These are phyloP conservation scores for Blepharisma stoltei DNA, from an alignment of 73 alveolate species.

Conservation along the genomic window DNA sequence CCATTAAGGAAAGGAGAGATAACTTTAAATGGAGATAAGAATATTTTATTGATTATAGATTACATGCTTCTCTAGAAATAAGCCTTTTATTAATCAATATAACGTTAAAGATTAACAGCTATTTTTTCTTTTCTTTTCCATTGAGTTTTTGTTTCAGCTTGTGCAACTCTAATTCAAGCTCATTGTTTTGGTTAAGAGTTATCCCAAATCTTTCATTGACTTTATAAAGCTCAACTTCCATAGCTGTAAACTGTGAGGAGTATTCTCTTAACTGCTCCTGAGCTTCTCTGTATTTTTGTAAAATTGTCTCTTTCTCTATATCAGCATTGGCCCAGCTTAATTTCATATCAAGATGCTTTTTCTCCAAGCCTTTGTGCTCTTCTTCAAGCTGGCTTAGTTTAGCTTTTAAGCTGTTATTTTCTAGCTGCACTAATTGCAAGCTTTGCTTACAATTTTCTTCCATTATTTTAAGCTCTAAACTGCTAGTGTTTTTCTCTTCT, in stretches of 20 bases:
- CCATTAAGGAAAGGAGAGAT: constrained; percentile 1
- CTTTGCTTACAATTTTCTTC: constrained; percentile 2
- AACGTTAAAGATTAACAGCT: too few species aligned
- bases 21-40: background rate
- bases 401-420: background rate
- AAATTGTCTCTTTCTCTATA: background rate
- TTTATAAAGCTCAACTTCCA: constrained; percentile 6
- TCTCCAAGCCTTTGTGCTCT: background rate
- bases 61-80: too few species aligned
- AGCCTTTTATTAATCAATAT: too few species aligned
- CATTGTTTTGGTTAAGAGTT: background rate
- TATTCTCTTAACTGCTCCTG: constrained; percentile 8
- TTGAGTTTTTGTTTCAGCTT: background rate
- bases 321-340: background rate
- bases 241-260: background rate
- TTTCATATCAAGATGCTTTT: background rate
- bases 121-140: too few species aligned
- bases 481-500: background rate
- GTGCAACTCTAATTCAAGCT: constrained; percentile 2
- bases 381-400: background rate
- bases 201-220: background rate
- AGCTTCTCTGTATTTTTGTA: background rate
- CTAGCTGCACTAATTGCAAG: background rate
- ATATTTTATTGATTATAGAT: background rate
- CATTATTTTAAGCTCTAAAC: background rate